phyloP scores from a whole-genome alignment of 192 early-diverging fungal genomes.

The Thoreauomyces humboldtii region DNA sequence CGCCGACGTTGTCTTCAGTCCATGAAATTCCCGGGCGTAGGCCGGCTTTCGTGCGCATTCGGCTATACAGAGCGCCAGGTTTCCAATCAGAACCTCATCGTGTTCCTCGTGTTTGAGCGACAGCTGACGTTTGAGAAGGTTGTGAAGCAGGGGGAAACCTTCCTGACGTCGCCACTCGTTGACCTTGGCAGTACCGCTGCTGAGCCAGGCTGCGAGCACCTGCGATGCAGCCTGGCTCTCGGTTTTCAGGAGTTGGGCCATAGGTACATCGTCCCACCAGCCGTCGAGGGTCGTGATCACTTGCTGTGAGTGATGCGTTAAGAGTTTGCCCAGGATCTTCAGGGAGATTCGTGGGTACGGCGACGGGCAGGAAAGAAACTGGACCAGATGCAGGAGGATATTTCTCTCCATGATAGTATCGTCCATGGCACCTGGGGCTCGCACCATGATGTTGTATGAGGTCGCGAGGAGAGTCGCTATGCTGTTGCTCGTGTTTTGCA shows the following conservation, averaged over 20 bases:
- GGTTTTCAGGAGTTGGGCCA: not conserved
- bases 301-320: not conserved
- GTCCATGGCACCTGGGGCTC: not conserved
- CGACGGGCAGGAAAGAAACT: not conserved
- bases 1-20: not conserved
- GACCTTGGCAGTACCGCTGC: not conserved
- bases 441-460: conserved; percentile 6
- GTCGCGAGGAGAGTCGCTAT: conserved; percentile 1
- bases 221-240: not conserved
- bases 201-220: conserved; percentile 15
- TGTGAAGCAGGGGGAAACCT: conserved; percentile 9
- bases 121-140: not conserved
- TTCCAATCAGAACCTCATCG: conserved; percentile 15
- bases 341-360: not conserved
- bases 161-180: conserved; percentile 12
- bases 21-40: conserved; percentile 5
- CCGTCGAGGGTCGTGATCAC: conserved; percentile 17
- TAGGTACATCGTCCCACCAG: conserved; percentile 32
- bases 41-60: conserved; percentile 10
- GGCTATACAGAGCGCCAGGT: conserved; percentile 16
- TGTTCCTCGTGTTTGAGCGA: not conserved
- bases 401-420: not conserved
- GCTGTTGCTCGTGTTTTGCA: not conserved
- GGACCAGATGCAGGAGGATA: conserved; percentile 7
- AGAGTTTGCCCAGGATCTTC: not conserved